Evolutionary conservation across 345 rosid genomes (phyloP).

Genomic region (Gossypium ekmanianum): DNA sequence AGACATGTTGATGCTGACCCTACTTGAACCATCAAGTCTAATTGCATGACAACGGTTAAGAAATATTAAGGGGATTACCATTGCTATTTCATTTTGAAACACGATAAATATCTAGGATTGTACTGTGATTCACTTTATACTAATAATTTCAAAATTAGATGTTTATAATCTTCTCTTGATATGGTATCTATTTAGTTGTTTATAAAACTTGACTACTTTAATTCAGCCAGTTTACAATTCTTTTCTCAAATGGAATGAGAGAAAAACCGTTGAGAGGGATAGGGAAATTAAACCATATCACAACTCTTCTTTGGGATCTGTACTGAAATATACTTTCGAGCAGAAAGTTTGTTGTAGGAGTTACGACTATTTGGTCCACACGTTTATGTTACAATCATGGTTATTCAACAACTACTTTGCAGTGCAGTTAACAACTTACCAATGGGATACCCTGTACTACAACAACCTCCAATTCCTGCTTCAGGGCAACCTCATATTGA

Average conservation of each 20-base stretch:
- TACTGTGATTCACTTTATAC: neutral
- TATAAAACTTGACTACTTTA: neutral
- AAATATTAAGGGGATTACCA: neutral
- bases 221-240: neutral
- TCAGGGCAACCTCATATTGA: constrained; percentile 84
- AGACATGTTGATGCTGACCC: neutral
- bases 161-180: neutral
- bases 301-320: neutral
- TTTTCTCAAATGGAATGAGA: neutral
- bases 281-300: neutral
- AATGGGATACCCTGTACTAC: constrained; percentile 93
- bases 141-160: neutral
- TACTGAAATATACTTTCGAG: neutral
- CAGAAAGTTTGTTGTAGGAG: neutral
- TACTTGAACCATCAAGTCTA: neutral
- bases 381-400: constrained; percentile 19
- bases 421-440: constrained; percentile 97
- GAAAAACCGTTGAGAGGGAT: neutral
- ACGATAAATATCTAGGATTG: neutral
- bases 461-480: constrained; percentile 77
- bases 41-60: neutral
- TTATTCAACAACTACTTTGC: constrained; percentile 54
- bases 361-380: neutral
- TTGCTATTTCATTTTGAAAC: neutral
- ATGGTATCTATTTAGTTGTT: neutral